A percentile compares a stretch with the other conserved stretches of the same genome.
phyloP scores from a whole-genome alignment of 495 filamentous ascomycete species.

The Viridothelium virens region DNA sequence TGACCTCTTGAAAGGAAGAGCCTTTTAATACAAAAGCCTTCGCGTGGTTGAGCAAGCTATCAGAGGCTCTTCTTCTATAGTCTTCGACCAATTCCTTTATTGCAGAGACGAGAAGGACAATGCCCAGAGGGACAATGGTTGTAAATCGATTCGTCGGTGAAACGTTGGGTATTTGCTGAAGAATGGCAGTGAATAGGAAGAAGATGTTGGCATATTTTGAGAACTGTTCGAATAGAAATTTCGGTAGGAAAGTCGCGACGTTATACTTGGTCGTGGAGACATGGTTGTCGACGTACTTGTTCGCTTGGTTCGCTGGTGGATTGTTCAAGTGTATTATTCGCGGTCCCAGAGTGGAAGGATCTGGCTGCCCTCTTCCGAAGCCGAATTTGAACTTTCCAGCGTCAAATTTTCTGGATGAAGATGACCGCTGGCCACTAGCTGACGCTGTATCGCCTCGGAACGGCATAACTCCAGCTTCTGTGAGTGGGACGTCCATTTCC shows the following conservation, averaged over 20 bases:
- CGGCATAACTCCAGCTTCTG: conserved; percentile 58
- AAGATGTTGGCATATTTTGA: conserved; percentile 99
- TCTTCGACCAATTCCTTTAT: conserved; percentile 94
- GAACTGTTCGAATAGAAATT: conserved; percentile 98
- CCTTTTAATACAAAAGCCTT: conserved; percentile 79
- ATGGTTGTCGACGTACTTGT: conserved; percentile 92
- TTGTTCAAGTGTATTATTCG: conserved; percentile 96
- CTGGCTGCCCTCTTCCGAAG: conserved; percentile 76
- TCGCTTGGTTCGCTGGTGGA: conserved; percentile 77
- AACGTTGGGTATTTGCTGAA: conserved; percentile 94
- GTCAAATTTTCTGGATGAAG: conserved; percentile 52
- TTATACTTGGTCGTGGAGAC: conserved; percentile 99
- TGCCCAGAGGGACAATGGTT: conserved; percentile 83
- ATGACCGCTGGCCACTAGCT: conserved; percentile 30
- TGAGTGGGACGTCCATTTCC: conserved; percentile 96
- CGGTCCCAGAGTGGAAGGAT: conserved; percentile 84
- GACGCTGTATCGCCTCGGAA: conserved; percentile 33
- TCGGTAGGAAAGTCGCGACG: conserved; percentile 85
- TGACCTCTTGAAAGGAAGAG: conserved; percentile 73
- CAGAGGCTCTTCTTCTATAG: conserved; percentile 78
- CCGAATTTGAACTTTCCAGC: conserved; percentile 84
- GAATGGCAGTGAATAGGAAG: conserved; percentile 92
- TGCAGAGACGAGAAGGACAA: conserved; percentile 88
- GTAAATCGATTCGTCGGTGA: conserved; percentile 93
- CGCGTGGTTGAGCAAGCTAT: conserved; percentile 80